These are phyloP conservation scores for Barnettozyma hawaiiensis DNA, from an alignment of 1,139 yeast species.

Conservation along the genomic window DNA sequence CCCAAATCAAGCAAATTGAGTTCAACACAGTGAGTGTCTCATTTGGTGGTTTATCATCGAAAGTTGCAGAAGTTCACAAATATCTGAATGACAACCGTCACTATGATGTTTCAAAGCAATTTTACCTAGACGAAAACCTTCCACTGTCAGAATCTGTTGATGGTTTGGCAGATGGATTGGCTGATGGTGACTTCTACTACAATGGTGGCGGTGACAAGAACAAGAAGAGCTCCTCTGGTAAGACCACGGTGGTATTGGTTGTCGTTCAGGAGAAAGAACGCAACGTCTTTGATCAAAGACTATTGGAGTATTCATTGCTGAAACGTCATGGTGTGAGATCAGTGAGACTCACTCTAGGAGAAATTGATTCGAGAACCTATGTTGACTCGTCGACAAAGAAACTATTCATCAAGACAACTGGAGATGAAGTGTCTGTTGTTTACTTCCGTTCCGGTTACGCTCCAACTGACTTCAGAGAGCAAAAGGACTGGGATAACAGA, in stretches of 20 bases:
- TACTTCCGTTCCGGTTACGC: slow-evolving; percentile 88
- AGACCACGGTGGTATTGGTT: slow-evolving; percentile 63
- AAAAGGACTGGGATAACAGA: slow-evolving; percentile 73
- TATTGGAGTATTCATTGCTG: slow-evolving; percentile 66
- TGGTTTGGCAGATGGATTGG: slow-evolving; percentile 65
- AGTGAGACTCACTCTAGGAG: slow-evolving; percentile 61
- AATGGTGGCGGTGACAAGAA: slow-evolving; percentile 21
- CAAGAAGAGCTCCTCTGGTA: too few relatives aligned
- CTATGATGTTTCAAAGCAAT: slow-evolving; percentile 36
- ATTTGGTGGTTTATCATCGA: slow-evolving; percentile 83
- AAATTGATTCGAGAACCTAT: slow-evolving; percentile 42
- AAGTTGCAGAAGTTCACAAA: slow-evolving; percentile 70
- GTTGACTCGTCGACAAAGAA: slow-evolving; percentile 38
- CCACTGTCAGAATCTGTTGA: slow-evolving; percentile 63
- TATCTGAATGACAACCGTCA: slow-evolving; percentile 54
- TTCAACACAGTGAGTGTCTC: slow-evolving; percentile 95
- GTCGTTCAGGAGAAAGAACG: slow-evolving; percentile 83
- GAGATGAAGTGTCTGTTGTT: slow-evolving; percentile 74
- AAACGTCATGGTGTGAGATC: slow-evolving; percentile 52
- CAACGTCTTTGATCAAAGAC: slow-evolving; percentile 87
- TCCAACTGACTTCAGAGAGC: slow-evolving; percentile 62
- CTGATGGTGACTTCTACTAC: slow-evolving; percentile 58
- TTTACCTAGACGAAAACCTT: slow-evolving; percentile 44
- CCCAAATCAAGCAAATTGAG: slow-evolving; percentile 81
- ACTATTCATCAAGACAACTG: slow-evolving; percentile 44